Evolutionary conservation across 305 asterid genomes (phyloP), one percentile per base, ranked within the genome.

Genomic region (Monarda citriodora): DNA sequence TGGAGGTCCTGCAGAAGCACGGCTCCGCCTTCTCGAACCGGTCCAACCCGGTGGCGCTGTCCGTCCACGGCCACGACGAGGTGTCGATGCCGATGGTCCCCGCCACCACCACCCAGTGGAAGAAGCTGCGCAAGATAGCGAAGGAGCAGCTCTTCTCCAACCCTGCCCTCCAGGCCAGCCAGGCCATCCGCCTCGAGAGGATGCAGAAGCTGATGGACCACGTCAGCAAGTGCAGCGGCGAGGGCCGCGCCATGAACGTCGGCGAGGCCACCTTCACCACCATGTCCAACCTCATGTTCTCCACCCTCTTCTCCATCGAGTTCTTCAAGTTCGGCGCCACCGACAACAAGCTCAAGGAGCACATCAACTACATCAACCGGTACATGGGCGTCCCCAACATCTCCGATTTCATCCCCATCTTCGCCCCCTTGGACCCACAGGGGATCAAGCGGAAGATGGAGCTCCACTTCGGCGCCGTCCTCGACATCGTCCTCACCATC

Each of bases 251-350:
- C 5, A 38, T 56, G 20, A 37, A 56, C 48, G 34, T 56, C 13
- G 48, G 61, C 3, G 34, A 56, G 0, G 32, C 61, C 14, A 37
- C 34, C 48, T 56, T 56, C 48, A 20, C 32, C 48, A 56, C 61
- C 48, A 38, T 38, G 48, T 7, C 17, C 34, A 14, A 21, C 48
- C 61, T 56, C 48, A 13, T 56, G 20, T 56, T 38, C 4, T 3
- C 61, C 0, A 56, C 61, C 4, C 20, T 56, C 1, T 38, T 56
- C 41, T 53, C 58, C 34, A 12, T 54, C 10, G 45, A 54, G 11
- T 6, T 1, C 13, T 7, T 17, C 40, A 11, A 51, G 16, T 51
- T 23, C 37, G 56, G 12, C 36, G 56, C 17, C 17, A n/a, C 1
- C 5, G 15, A 23, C 7, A 6, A 13, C 34, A 13, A 50, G 15